Evolutionary conservation across 1,139 yeast genomes (phyloP).

Genomic region (Hansenula anomala): DNA sequence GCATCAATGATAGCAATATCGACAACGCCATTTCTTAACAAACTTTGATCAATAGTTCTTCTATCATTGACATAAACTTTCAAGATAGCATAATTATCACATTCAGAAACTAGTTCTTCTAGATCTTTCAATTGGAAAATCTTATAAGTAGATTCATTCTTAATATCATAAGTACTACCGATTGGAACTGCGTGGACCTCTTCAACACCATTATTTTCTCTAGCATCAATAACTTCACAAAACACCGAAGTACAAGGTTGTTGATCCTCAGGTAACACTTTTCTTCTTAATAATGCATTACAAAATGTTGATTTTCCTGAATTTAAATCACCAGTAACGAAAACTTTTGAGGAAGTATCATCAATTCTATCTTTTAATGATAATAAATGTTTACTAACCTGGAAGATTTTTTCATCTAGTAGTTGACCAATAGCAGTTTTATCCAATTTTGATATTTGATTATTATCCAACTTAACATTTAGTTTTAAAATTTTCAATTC

Average conservation of each 20-base stretch:
- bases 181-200: constrained; percentile 92
- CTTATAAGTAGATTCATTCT: constrained; percentile 64
- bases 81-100: constrained; percentile 66
- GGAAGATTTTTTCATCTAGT: constrained; percentile 57
- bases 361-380: constrained; percentile 80
- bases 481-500: constrained; percentile 59
- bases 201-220: constrained; percentile 69
- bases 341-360: constrained; percentile 88
- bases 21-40: constrained; percentile 84
- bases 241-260: constrained; percentile 97
- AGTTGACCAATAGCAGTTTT: constrained; percentile 60
- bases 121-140: constrained; percentile 50
- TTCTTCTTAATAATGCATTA: constrained; percentile 77
- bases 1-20: constrained; percentile 94
- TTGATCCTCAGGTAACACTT: constrained; percentile 89
- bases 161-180: constrained; percentile 51
- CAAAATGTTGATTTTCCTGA: constrained; percentile 97
- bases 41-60: constrained; percentile 63
- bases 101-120: constrained; percentile 66
- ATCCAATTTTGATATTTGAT: constrained; percentile 51
- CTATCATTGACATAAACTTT: constrained; percentile 79
- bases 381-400: constrained; percentile 60
- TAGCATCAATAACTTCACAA: constrained; percentile 88
- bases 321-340: constrained; percentile 95
- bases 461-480: constrained; percentile 51